These are phyloP conservation scores for Coriolopsis trogii DNA, from an alignment of 1,284 basidiomycete species.

Conservation along the genomic window DNA sequence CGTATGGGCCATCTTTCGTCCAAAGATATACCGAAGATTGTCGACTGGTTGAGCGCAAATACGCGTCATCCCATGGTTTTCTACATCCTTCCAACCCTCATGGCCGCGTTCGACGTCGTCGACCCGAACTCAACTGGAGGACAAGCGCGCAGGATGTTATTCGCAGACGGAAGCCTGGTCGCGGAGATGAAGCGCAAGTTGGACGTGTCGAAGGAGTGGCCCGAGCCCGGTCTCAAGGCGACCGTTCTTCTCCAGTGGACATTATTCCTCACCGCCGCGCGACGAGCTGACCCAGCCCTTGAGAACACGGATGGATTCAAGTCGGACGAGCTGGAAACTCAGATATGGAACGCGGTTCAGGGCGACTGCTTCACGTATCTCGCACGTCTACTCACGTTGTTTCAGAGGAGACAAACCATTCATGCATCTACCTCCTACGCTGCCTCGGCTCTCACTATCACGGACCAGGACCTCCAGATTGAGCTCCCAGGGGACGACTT, in stretches of 20 bases:
- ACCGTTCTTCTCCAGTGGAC: conserved; percentile 86
- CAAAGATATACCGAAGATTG: conserved; percentile 57
- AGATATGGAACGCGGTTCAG: conserved; percentile 81
- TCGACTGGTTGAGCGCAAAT: conserved; percentile 69
- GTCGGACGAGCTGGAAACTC: conserved; percentile 78
- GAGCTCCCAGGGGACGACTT: conserved; percentile 70
- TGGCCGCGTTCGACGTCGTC: conserved; percentile 71
- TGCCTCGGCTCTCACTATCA: conserved; percentile 37
- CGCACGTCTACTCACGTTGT: conserved; percentile 52
- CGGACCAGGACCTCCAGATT: conserved; percentile 56
- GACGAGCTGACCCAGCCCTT: conserved; percentile 68
- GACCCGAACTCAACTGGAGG: conserved; percentile 53
- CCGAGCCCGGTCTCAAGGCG: conserved; percentile 76
- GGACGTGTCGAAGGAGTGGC: conserved; percentile 60
- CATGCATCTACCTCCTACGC: conserved; percentile 51
- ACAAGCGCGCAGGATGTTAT: conserved; percentile 47
- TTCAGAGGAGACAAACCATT: conserved; percentile 48
- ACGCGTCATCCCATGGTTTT: conserved; percentile 68
- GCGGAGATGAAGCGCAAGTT: conserved; percentile 62
- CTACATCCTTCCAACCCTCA: conserved; percentile 71
- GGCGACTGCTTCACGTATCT: conserved; percentile 86
- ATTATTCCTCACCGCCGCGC: conserved; percentile 76
- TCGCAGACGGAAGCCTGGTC: conserved; percentile 48
- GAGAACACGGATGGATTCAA: conserved; percentile 71
- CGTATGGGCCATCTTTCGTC: conserved; percentile 64